A percentile compares a stretch with the other conserved stretches of the same genome.
Evolutionary conservation across 2,329 filamentous ascomycete species (phyloP).

Genomic region (Eurotiales sp.): DNA sequence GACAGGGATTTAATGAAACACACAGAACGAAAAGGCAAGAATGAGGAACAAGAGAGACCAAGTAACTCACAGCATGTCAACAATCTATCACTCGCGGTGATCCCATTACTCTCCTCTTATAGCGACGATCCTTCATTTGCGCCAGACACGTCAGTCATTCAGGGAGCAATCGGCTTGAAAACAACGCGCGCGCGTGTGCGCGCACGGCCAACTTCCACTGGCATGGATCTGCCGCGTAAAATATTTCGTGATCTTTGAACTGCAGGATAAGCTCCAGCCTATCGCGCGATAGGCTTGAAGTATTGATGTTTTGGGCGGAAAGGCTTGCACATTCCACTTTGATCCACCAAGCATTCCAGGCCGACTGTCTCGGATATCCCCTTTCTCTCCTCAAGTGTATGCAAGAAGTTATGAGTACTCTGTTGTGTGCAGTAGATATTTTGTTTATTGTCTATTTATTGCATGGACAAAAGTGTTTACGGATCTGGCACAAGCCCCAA

Average conservation of each 20-base stretch:
- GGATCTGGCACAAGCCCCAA: too few relatives aligned
- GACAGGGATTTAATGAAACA: background rate
- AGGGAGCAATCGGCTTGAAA: background rate
- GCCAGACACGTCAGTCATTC: background rate
- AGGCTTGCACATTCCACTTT: conserved; percentile 10
- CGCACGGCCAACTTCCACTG: conserved; percentile 3
- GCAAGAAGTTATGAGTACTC: too few relatives aligned
- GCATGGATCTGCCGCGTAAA: conserved; percentile 14
- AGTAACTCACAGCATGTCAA: background rate
- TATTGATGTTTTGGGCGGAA: background rate
- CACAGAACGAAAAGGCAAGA: background rate
- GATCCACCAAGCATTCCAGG: conserved; percentile 10
- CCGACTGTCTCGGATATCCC: too few relatives aligned
- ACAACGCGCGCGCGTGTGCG: conserved; percentile 5
- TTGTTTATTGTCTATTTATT: too few relatives aligned
- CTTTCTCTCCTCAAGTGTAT: too few relatives aligned
- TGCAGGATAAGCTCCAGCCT: conserved; percentile 3
- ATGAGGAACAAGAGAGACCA: background rate
- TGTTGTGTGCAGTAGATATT: too few relatives aligned
- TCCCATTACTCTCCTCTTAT: conserved; percentile 15
- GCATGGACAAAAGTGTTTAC: too few relatives aligned
- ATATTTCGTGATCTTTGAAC: background rate
- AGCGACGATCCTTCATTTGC: background rate
- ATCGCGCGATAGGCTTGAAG: conserved; percentile 10
- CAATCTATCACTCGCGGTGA: too few relatives aligned